These are phyloP conservation scores for Cladosporium oxysporum DNA, from an alignment of 2,329 filamentous ascomycete species.

Conservation along the genomic window DNA sequence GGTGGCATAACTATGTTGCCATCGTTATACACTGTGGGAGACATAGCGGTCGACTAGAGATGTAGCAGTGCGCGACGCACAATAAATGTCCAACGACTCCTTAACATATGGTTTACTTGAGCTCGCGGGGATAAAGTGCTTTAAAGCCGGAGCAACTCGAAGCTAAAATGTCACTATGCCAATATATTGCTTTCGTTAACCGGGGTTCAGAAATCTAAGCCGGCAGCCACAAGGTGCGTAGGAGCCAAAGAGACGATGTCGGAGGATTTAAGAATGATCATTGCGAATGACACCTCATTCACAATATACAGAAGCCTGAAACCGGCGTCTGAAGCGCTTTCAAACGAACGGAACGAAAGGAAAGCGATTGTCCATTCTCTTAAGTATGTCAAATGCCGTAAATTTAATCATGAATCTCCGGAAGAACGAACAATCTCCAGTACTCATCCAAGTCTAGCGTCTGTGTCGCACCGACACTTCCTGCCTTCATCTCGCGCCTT, in stretches of 20 bases:
- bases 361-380: background rate
- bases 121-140: background rate
- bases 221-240: background rate
- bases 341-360: background rate
- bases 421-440: background rate
- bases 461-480: background rate
- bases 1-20: background rate
- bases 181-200: background rate
- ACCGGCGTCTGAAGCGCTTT: background rate
- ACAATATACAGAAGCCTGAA: background rate
- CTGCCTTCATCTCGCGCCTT: background rate
- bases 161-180: background rate
- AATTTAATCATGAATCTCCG: conserved; percentile 2
- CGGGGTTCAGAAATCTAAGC: background rate
- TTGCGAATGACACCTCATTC: background rate
- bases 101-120: background rate
- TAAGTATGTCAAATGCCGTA: background rate
- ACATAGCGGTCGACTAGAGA: background rate
- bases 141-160: background rate
- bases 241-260: background rate
- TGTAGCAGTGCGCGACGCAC: background rate
- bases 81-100: background rate
- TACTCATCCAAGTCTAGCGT: conserved; percentile 3
- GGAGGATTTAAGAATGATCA: background rate
- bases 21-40: background rate